phyloP scores from a whole-genome alignment of 441 rosid species.

The Croton setiger region DNA sequence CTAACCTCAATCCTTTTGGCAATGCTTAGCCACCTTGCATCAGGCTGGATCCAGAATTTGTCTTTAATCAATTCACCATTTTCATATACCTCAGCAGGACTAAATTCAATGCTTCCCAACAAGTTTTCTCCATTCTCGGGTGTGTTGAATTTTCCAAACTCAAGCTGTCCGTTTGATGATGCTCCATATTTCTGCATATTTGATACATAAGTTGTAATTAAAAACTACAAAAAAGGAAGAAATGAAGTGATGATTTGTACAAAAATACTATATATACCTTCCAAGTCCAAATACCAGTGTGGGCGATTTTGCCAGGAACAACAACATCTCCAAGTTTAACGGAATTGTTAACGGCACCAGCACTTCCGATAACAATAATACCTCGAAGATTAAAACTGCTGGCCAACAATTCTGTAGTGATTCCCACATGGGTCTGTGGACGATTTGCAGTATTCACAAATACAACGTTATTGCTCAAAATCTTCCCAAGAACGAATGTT shows the following conservation, averaged over 20 bases:
- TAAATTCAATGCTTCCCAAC: not conserved
- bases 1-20: not conserved
- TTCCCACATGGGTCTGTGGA: not conserved
- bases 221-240: no score
- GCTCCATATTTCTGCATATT: not conserved
- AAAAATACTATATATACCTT: not conserved
- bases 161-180: not conserved
- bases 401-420: not conserved
- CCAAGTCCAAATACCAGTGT: constrained; percentile 8
- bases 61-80: not conserved
- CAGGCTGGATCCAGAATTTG: not conserved
- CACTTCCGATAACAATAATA: not conserved
- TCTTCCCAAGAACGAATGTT: not conserved
- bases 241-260: no score
- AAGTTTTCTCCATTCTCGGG: constrained; percentile 13
- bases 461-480: not conserved
- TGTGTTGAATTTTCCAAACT: not conserved
- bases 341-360: constrained; percentile 5
- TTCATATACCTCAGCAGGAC: not conserved
- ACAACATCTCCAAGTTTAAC: not conserved
- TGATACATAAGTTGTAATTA: no score
- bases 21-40: not conserved
- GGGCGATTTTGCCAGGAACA: not conserved
- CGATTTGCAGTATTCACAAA: not conserved
- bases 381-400: not conserved